Evolutionary conservation across 1,284 basidiomycete species (phyloP), one percentile per base, ranked within the genome.

Genomic region (Austroboletus niveus): DNA sequence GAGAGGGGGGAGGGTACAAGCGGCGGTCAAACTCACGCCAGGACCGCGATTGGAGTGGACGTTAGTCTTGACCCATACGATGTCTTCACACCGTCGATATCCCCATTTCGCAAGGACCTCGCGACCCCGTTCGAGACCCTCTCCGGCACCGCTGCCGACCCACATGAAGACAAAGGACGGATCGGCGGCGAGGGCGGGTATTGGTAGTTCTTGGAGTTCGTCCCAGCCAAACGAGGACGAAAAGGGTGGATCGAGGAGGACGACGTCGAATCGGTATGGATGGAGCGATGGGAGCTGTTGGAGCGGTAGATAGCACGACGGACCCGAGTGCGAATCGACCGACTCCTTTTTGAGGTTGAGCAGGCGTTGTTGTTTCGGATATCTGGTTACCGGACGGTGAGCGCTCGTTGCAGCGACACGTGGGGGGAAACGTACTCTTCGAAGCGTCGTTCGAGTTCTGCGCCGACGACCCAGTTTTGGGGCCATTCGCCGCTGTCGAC

Each of bases 61-160:
- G 65, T 97, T 98, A 32, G 93, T 96, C 72, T 92, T 94, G 51
- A 97, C 87, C 94, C 95, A 98, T 5, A 96, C 90, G 20, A 99
- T 93, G 68, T 99, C 96, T 68, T 99, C 96, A 61, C 94, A 98
- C 44, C 96, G 73, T 42, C 96, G 76, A 68, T 96, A 99, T 1
- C 96, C 96, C 96, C 96, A 99, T 64, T 85, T 89, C 1, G 87
- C 87, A 43, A 98, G 78, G 34, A 96, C 78, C 66, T 98, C 96
- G 36, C 96, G 77, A 0, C 97, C 96, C 32, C 88, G 79, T 69
- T 99, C 97, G 8, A 99, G 77, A 0, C 94, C 97, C 45, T 94
- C 92, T 3, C 87, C 86, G 14, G 90, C 87, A 1, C 94, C 94
- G 52, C 84, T 87, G 4, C 96, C 97, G 2, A 98, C 94, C 96